Evolutionary conservation across 192 early-diverging fungal genomes (phyloP), one percentile per base, ranked within the genome.

Genomic region (Geranomyces variabilis): DNA sequence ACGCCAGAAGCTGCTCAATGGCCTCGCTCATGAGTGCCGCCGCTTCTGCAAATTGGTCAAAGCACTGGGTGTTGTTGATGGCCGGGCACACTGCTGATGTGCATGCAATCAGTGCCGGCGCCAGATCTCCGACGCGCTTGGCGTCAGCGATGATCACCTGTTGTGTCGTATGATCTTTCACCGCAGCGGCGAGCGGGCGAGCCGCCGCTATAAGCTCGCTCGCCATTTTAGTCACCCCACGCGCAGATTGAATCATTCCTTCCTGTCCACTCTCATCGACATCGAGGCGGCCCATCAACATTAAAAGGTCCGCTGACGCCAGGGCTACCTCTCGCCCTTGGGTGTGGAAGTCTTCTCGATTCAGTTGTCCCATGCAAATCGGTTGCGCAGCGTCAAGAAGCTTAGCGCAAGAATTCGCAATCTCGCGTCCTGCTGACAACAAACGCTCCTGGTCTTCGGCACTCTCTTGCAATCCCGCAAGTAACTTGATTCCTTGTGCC

Each of bases 401-500:
- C 28, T 75, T 63, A 6, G 63, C 69, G 2, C 73, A 58, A 13
- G 80, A 63, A 28, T 77, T 26, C 34, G 69, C 76, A 10, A 88
- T 30, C 19, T 43, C 63, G 34, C 71, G 51, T 0, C 81, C 84
- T 19, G 71, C 71, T 22, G 75, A 48, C 49, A 84, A 31, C 13
- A 88, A 69, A 21, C 70, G 66, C 34, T 79, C 78, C 64, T 84
- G 79, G 44, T 79, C 76, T 0, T 75, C 74, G 26, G 28, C 53
- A 28, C 44, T 68, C 15, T 72, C 67, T 26, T 76, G 67, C 24
- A 82, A 62, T 3, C 83, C 82, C 10, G 80, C 62, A 36, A 88
- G 66, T 55, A 87, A 58, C 66, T 86, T 88, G n/a, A 84, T 64
- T 12, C 86, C 81, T 47, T 84, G 85, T 15, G 80, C 64, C 63